phyloP scores from a whole-genome alignment of 306 rosid genomes.

The Neltuma alba region DNA sequence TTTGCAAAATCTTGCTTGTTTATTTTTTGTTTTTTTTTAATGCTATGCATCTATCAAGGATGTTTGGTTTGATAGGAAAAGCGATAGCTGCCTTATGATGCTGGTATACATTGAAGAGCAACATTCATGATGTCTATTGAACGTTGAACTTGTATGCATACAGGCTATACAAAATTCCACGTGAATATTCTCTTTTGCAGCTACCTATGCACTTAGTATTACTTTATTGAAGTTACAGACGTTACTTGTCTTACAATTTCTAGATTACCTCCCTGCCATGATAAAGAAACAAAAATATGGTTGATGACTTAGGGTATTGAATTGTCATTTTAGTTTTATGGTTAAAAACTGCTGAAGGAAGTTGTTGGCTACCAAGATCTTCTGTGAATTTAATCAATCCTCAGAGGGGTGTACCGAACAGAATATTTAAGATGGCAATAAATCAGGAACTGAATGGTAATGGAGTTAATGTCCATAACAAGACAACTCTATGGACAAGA shows the following conservation, averaged over 20 bases:
- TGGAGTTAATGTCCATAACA: neutral
- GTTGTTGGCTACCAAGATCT: neutral
- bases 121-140: conserved; percentile 18
- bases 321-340: conserved; percentile 13
- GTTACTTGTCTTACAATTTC: conserved; percentile 3
- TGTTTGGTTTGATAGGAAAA: conserved; percentile 2
- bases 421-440: neutral
- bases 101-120: conserved; percentile 1
- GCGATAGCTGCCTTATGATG: neutral
- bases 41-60: conserved; percentile 29
- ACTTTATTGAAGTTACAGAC: conserved; percentile 8
- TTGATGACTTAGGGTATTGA: neutral
- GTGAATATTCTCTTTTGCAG: conserved; percentile 22
- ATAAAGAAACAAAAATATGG: conserved; percentile 15
- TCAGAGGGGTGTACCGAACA: neutral
- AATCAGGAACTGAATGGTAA: neutral
- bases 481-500: neutral
- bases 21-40: neutral
- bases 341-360: neutral
- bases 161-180: conserved; percentile 3
- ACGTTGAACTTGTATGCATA: conserved; percentile 23
- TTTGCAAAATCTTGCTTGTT: neutral
- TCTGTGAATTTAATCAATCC: neutral
- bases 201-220: neutral
- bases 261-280: neutral